Conservation (phyloP, 2,329 filamentous ascomycete genomes). For the Aureobasidium leucospermi region DNA sequence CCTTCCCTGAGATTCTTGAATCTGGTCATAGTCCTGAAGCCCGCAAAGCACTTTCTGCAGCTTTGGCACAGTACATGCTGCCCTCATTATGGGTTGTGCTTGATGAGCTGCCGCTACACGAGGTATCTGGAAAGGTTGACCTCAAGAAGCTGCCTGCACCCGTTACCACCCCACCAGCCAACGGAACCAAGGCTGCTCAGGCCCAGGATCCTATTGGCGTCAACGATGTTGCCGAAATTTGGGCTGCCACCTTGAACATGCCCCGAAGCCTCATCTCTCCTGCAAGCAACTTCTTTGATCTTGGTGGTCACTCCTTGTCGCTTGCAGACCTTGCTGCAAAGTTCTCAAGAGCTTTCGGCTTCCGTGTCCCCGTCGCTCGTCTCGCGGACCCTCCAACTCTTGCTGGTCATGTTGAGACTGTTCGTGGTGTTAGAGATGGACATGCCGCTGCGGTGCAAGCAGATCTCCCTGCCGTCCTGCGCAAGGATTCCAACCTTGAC, state of each 20-base stretch:
- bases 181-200: conserved; percentile 45
- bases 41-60: conserved; percentile 55
- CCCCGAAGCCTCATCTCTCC: conserved; percentile 54
- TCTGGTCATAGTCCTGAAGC: conserved; percentile 64
- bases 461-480: conserved; percentile 62
- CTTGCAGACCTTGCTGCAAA: conserved; percentile 71
- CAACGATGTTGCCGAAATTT: conserved; percentile 61
- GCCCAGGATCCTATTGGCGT: conserved; percentile 58
- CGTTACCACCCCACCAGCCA: conserved; percentile 35
- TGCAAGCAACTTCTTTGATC: conserved; percentile 72
- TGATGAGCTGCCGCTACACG: conserved; percentile 63
- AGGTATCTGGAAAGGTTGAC: conserved; percentile 73
- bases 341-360: conserved; percentile 62
- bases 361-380: conserved; percentile 62
- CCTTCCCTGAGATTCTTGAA: conserved; percentile 58
- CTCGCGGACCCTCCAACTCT: conserved; percentile 66
- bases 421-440: conserved; percentile 64
- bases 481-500: conserved; percentile 59
- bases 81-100: conserved; percentile 70
- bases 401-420: conserved; percentile 62
- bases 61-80: conserved; percentile 77
- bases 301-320: conserved; percentile 70
- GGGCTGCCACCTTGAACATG: conserved; percentile 64
- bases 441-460: conserved; percentile 68
- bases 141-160: conserved; percentile 64